Evolutionary conservation across 228 moss, liverwort and hornwort species (phyloP).

Genomic region (Sphagnum fallax): DNA sequence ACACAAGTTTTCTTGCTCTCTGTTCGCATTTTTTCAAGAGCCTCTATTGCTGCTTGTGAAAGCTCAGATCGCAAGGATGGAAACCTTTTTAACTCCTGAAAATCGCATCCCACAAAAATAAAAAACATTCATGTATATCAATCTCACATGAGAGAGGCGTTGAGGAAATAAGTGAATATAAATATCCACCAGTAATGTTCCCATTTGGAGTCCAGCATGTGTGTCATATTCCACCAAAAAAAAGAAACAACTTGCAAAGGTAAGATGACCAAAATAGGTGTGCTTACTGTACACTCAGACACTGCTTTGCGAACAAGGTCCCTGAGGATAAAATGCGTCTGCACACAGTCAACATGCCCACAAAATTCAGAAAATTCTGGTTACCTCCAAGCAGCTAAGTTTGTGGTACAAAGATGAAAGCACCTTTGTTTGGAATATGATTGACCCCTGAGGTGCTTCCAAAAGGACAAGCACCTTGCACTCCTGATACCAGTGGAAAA

Average conservation of each 20-base stretch:
- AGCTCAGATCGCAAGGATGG: conserved; percentile 52
- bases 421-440: too few relatives aligned
- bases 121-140: not conserved
- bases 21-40: conserved; percentile 41
- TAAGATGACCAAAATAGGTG: too few relatives aligned
- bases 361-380: not conserved
- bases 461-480: too few relatives aligned
- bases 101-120: not conserved
- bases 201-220: not conserved
- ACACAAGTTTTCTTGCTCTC: conserved; percentile 46
- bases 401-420: too few relatives aligned
- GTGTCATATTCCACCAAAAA: not conserved
- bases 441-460: too few relatives aligned
- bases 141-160: not conserved
- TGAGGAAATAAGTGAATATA: not conserved
- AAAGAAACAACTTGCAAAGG: too few relatives aligned
- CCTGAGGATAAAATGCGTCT: conserved; percentile 49
- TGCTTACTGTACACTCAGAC: conserved; percentile 33
- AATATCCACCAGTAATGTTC: not conserved
- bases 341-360: conserved; percentile 14
- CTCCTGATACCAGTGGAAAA: too few relatives aligned
- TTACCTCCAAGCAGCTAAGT: too few relatives aligned
- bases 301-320: conserved; percentile 49
- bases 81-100: conserved; percentile 40
- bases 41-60: conserved; percentile 31